A percentile compares a stretch with the other conserved stretches of the same genome.
These are phyloP conservation scores for Tetrapisispora fleetii DNA, from an alignment of 805 yeast genomes.

Conservation along the genomic window DNA sequence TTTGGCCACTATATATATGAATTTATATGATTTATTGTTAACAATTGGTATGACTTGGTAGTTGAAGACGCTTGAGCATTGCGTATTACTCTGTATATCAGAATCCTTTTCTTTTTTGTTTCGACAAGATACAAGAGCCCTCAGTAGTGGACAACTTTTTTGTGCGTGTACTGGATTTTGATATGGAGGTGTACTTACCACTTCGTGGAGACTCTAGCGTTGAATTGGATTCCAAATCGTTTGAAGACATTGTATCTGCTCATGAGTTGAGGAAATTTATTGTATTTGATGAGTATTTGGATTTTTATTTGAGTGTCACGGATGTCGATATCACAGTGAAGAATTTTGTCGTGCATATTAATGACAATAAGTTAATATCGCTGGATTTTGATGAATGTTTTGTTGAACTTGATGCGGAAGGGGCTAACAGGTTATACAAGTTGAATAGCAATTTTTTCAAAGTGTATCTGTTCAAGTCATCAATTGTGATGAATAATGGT, in stretches of 20 bases:
- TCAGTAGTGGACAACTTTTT: too few species aligned
- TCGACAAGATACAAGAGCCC: too few species aligned
- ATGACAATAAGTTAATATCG: conserved; percentile 19
- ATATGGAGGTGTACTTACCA: conserved; percentile 21
- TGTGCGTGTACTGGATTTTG: background rate
- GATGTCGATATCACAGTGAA: conserved; percentile 2
- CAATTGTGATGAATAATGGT: conserved; percentile 28
- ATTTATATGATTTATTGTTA: too few species aligned
- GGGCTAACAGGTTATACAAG: conserved; percentile 6
- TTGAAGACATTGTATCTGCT: conserved; percentile 7
- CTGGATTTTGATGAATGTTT: conserved; percentile 5
- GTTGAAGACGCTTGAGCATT: too few species aligned
- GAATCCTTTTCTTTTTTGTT: too few species aligned
- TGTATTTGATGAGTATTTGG: conserved; percentile 24
- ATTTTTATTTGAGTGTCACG: conserved; percentile 4
- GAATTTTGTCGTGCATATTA: conserved; percentile 19
- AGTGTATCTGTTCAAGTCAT: conserved; percentile 19
- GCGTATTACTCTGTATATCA: too few species aligned
- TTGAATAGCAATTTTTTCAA: conserved; percentile 13
- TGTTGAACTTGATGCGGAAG: background rate
- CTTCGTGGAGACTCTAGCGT: conserved; percentile 4
- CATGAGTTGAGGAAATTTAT: conserved; percentile 17
- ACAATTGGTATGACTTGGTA: too few species aligned
- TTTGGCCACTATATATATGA: too few species aligned
- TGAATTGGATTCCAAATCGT: conserved; percentile 1